These are phyloP conservation scores for Botrytis tulipae DNA, from an alignment of 2,329 filamentous ascomycete genomes.

Conservation along the genomic window DNA sequence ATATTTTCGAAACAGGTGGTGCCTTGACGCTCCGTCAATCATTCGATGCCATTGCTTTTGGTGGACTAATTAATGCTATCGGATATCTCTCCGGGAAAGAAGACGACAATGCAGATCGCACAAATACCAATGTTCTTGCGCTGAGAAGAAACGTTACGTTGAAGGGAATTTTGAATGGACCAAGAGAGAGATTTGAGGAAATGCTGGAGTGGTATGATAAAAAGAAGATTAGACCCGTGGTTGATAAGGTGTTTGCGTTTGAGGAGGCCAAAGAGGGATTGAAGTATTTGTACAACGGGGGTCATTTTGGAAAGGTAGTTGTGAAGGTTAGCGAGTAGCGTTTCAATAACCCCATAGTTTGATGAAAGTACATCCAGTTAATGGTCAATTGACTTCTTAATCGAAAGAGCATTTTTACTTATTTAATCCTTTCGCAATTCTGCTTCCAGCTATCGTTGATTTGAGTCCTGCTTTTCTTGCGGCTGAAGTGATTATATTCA, in stretches of 20 bases:
- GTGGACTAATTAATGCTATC: constrained; percentile 53
- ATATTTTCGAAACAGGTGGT: constrained; percentile 56
- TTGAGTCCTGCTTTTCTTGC: not conserved
- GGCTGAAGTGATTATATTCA: not conserved
- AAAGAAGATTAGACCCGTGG: constrained; percentile 47
- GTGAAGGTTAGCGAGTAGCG: constrained; percentile 18
- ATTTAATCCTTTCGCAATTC: not conserved
- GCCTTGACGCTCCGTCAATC: constrained; percentile 51
- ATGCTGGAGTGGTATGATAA: constrained; percentile 49
- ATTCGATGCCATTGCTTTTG: constrained; percentile 53
- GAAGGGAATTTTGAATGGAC: constrained; percentile 60
- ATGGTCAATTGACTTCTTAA: not conserved
- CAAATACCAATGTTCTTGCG: constrained; percentile 60
- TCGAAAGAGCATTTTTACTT: not conserved
- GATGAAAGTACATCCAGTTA: not conserved
- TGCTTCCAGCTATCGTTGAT: not conserved
- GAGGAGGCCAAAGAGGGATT: constrained; percentile 48
- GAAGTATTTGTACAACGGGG: constrained; percentile 48
- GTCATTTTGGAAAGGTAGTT: constrained; percentile 49
- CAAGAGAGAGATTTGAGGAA: constrained; percentile 54
- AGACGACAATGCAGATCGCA: constrained; percentile 52
- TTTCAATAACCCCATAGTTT: too few species aligned
- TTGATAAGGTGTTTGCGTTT: constrained; percentile 49
- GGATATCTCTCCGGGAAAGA: constrained; percentile 53
- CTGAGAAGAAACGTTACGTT: constrained; percentile 47